Evolutionary conservation across 305 asterid genomes (phyloP).

Genomic region (Plantago lanceolata): DNA sequence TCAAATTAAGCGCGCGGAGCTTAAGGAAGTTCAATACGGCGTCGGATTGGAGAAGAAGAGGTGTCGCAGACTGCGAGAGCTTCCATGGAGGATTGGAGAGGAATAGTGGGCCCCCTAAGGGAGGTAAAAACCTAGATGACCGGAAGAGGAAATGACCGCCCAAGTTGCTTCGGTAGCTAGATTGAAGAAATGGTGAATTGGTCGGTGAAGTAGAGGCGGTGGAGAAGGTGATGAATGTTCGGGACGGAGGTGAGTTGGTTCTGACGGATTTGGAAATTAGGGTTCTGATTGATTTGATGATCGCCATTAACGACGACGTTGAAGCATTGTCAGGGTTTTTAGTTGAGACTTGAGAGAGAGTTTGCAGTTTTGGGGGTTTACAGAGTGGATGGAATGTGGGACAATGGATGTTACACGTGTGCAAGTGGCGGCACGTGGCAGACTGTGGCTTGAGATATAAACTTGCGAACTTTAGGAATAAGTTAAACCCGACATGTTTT

Average conservation of each 20-base stretch:
- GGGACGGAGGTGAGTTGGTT: conserved; percentile 19
- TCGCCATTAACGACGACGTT: conserved; percentile 50
- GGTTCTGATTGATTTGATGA: conserved; percentile 58
- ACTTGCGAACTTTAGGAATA: too few species aligned
- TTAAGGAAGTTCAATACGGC: conserved; percentile 40
- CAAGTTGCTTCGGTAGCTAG: conserved; percentile 16
- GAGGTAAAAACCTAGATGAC: conserved; percentile 35
- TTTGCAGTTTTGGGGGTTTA: conserved; percentile 21
- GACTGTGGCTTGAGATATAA: too few species aligned
- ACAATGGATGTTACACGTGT: neutral
- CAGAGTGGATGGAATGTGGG: neutral
- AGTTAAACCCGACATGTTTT: too few species aligned
- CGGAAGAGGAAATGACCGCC: conserved; percentile 50
- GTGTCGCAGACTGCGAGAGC: conserved; percentile 82
- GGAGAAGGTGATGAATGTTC: conserved; percentile 42
- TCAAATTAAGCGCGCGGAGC: conserved; percentile 40
- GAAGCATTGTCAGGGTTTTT: conserved; percentile 24
- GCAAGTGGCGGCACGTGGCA: neutral
- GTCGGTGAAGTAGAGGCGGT: conserved; percentile 29
- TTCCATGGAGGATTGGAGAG: conserved; percentile 78
- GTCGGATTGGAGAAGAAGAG: conserved; percentile 71
- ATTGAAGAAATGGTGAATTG: conserved; percentile 29
- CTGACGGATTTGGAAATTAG: conserved; percentile 44
- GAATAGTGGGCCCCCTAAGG: conserved; percentile 57
- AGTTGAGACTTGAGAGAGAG: conserved; percentile 17